These are phyloP conservation scores for Flammula alnicola DNA, from an alignment of 1,284 basidiomycete genomes.

Conservation along the genomic window DNA sequence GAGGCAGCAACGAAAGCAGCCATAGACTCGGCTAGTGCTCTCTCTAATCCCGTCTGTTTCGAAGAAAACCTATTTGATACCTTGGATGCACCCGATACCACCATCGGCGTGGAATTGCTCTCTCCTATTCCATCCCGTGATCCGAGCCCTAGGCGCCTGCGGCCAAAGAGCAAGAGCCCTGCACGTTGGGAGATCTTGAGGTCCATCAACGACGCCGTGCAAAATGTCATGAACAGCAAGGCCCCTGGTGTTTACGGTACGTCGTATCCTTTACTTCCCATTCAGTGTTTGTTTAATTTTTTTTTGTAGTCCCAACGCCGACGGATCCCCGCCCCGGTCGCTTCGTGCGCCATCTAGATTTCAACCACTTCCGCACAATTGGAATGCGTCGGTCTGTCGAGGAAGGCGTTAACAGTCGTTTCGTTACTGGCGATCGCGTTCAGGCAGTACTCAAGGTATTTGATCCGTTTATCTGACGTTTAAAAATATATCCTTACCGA, in stretches of 20 bases:
- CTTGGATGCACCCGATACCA: conserved; percentile 61
- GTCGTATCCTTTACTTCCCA: conserved; percentile 29
- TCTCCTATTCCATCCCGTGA: conserved; percentile 79
- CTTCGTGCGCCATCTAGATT: conserved; percentile 81
- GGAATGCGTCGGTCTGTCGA: conserved; percentile 92
- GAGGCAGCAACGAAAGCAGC: conserved; percentile 66
- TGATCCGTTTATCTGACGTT: conserved; percentile 10
- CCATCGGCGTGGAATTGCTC: conserved; percentile 73
- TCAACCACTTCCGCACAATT: conserved; percentile 93
- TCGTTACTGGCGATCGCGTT: conserved; percentile 90
- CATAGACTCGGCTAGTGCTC: conserved; percentile 40
- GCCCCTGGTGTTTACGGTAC: conserved; percentile 73
- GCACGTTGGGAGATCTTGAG: conserved; percentile 80
- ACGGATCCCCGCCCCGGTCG: conserved; percentile 77
- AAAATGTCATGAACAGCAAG: conserved; percentile 63
- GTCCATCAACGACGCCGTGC: conserved; percentile 75
- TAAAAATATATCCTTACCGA: conserved; percentile 10
- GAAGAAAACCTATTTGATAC: conserved; percentile 66
- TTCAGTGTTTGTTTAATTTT: conserved; percentile 8
- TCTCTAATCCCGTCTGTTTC: conserved; percentile 49
- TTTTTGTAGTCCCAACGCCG: conserved; percentile 64
- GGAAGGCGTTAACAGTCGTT: conserved; percentile 87
- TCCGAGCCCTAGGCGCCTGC: conserved; percentile 73
- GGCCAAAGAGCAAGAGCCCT: conserved; percentile 77
- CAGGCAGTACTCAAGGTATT: conserved; percentile 81